These are phyloP conservation scores for Rhododendron ovatum DNA, from an alignment of 148 eudicot genomes.

Conservation along the genomic window DNA sequence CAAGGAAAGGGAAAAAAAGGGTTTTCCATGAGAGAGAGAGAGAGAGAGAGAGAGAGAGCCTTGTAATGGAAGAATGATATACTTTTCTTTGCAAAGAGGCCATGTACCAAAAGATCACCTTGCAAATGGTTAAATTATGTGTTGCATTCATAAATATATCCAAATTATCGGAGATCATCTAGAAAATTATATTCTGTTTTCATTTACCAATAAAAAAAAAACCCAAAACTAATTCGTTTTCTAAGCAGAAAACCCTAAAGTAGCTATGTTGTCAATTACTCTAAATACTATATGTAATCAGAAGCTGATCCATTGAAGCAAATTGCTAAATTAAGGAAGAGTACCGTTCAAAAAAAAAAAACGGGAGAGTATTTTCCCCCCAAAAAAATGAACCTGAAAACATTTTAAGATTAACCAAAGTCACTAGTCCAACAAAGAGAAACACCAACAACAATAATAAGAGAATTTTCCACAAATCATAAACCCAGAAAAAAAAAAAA, in stretches of 20 bases:
- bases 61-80: not conserved
- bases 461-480: conserved; percentile 15
- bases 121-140: not conserved
- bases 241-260: conserved; percentile 13
- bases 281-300: not conserved
- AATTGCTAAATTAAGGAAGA: not conserved
- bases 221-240: not conserved
- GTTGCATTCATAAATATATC: not conserved
- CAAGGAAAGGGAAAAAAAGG: not conserved
- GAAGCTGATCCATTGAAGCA: not conserved
- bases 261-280: not conserved
- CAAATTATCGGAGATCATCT: conserved; percentile 6
- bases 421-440: conserved; percentile 16
- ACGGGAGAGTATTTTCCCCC: not conserved
- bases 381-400: conserved; percentile 29
- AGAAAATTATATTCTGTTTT: not conserved
- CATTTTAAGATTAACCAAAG: conserved; percentile 2
- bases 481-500: not conserved
- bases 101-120: not conserved
- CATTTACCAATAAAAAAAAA: not conserved
- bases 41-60: not conserved
- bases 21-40: not conserved
- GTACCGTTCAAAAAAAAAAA: not conserved
- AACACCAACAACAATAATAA: conserved; percentile 9
- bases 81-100: conserved; percentile 10